Percentiles rank a stretch among this genome's conserved stretches.
Evolutionary conservation across 2,329 filamentous ascomycete species (phyloP).

Genomic region (Aspergillus fischeri): DNA sequence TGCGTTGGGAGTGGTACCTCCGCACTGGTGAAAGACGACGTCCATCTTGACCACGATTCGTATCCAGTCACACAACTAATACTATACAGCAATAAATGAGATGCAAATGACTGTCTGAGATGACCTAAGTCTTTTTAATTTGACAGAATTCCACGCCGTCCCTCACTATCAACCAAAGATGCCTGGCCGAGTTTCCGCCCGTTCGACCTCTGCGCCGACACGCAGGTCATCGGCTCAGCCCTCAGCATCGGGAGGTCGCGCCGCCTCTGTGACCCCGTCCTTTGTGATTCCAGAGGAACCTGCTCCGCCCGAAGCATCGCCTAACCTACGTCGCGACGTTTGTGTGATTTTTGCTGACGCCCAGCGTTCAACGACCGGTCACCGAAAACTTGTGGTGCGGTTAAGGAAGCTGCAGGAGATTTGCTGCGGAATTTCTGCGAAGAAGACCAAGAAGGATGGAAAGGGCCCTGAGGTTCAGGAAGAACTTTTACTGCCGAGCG

Average conservation of each 20-base stretch:
- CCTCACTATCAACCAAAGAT: constrained; percentile 26
- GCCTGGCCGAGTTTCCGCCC: constrained; percentile 39
- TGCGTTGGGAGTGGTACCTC: constrained; percentile 9
- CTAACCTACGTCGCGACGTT: constrained; percentile 68
- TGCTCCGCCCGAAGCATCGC: constrained; percentile 31
- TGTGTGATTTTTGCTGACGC: constrained; percentile 73
- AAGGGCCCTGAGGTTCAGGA: constrained; percentile 51
- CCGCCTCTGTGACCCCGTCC: constrained; percentile 45
- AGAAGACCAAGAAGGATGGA: constrained; percentile 29
- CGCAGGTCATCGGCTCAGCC: constrained; percentile 54
- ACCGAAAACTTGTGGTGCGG: constrained; percentile 82
- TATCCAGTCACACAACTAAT: neutral
- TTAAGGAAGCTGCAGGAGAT: constrained; percentile 87
- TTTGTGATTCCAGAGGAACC: constrained; percentile 61
- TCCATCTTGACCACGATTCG: neutral
- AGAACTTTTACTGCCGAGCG: constrained; percentile 40
- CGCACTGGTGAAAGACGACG: constrained; percentile 1
- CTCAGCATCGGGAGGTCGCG: constrained; percentile 85
- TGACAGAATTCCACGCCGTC: neutral
- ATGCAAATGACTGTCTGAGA: constrained; percentile 9
- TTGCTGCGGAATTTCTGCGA: constrained; percentile 59
- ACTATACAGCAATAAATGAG: neutral
- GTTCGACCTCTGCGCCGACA: constrained; percentile 33
- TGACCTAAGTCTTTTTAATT: constrained; percentile 6
- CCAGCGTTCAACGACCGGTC: constrained; percentile 82